Base-by-base conservation (phyloP, 2,329 filamentous ascomycete genomes). In the Cadophora sp. region DNA sequence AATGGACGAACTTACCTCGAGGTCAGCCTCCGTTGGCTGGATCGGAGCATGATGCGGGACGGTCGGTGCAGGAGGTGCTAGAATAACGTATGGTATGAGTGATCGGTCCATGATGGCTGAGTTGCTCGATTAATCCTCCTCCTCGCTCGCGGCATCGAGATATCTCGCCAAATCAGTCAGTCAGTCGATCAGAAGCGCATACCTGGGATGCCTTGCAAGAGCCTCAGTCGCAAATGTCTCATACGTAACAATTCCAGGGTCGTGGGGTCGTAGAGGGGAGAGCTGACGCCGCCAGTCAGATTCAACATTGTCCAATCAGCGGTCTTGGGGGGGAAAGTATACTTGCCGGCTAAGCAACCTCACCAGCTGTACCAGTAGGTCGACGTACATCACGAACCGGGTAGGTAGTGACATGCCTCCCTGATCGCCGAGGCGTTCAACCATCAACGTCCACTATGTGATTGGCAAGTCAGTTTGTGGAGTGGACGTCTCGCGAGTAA, bases 381-480 rank as follows among this genome's bases (percentile, higher is more conserved):
- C 80, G 69, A 87, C 86, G 73, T 87, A 88, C 63, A 87, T 79
- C 33, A 81, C 75, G 68, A 89, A 88, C 7, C 86, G 80, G 18
- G 83, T 81, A 0, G 82, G 82, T 1, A 89, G 77, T 6, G 79
- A 79, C 39, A 86, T 80, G 0, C 79, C 82, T 3, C 82, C 82
- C 73, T 89, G 84, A 27, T 83, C 80, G 8, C 80, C 81, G 81
- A 89, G 82, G 5, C 79, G 77, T 74, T 87, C 81, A 73, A 84
- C 87, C 85, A 89, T 88, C 70, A 81, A 82, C 50, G 82, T 81
- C 87, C 87, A 89, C 63, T 86, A 81, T 43, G 81, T 41, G 24
- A 9, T 58, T 14, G 36, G 20, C 11, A 43, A 22, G 13, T 58
- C 20, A 58, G 55, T 58, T 18, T 33, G 20, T 18, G 36, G 55